A percentile compares a stretch with the other conserved stretches of the same genome.
phyloP scores from a whole-genome alignment of 2,329 filamentous ascomycete species.

The Lecanicillium sp. region DNA sequence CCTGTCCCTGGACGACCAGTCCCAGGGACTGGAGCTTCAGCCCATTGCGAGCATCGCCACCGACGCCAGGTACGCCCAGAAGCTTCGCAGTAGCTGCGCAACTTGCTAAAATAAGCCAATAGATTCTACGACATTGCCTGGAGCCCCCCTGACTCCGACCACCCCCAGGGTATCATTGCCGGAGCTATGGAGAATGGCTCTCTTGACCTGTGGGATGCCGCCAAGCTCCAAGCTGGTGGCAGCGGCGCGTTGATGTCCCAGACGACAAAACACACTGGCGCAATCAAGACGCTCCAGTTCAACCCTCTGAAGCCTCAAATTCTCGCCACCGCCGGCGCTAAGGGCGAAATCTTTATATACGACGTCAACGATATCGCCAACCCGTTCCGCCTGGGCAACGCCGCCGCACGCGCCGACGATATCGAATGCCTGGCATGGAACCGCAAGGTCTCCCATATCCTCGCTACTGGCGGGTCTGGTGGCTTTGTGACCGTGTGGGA shows the following conservation, averaged over 20 bases:
- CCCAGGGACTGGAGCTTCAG: conserved; percentile 75
- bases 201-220: conserved; percentile 89
- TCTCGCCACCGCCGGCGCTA: conserved; percentile 84
- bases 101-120: conserved; percentile 11
- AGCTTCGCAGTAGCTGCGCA: neutral
- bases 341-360: conserved; percentile 94
- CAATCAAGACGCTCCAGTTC: conserved; percentile 94
- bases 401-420: conserved; percentile 84
- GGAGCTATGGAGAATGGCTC: conserved; percentile 93
- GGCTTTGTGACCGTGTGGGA: conserved; percentile 99
- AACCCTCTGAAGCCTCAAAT: conserved; percentile 89
- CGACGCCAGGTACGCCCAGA: conserved; percentile 68
- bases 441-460: conserved; percentile 91
- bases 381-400: conserved; percentile 82
- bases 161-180: conserved; percentile 83
- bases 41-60: conserved; percentile 77
- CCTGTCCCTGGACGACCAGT: conserved; percentile 70
- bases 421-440: conserved; percentile 98
- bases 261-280: conserved; percentile 82
- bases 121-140: conserved; percentile 98
- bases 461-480: conserved; percentile 87
- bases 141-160: conserved; percentile 73
- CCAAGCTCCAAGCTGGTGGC: conserved; percentile 52
- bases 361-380: conserved; percentile 86
- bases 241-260: conserved; percentile 76